phyloP scores from a whole-genome alignment of 495 filamentous ascomycete genomes.

The Penicillium paradoxum region DNA sequence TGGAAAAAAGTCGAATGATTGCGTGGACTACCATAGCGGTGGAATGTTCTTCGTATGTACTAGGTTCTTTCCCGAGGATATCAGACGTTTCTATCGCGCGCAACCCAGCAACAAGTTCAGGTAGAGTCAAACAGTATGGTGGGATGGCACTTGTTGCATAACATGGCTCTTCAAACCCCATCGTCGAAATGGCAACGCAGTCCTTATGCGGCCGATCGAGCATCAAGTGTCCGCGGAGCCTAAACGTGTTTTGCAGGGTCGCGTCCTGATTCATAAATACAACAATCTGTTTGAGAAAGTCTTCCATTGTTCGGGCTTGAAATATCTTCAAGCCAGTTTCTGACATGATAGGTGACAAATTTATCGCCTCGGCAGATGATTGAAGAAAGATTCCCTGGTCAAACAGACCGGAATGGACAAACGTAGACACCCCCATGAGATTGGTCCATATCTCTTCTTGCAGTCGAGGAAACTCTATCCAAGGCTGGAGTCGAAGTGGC shows the following conservation, averaged over 20 bases:
- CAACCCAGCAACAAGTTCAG: conserved; percentile 1
- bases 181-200: background rate
- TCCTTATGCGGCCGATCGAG: background rate
- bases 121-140: background rate
- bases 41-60: background rate
- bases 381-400: conserved; percentile 8
- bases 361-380: conserved; percentile 6
- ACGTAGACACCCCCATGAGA: conserved; percentile 1
- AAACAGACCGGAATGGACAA: conserved; percentile 11
- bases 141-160: background rate
- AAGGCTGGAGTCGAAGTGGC: background rate
- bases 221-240: background rate
- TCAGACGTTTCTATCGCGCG: background rate
- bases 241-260: conserved; percentile 6
- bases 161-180: background rate
- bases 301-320: conserved; percentile 14
- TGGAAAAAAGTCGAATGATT: conserved; percentile 40
- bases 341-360: conserved; percentile 13
- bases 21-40: conserved; percentile 20
- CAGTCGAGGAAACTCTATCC: conserved; percentile 7
- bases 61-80: background rate
- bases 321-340: conserved; percentile 14
- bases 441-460: conserved; percentile 20
- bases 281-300: conserved; percentile 14
- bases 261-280: conserved; percentile 7